These are phyloP conservation scores for Hamamelis virginiana DNA, from an alignment of 164 flowering plant species.

Conservation along the genomic window DNA sequence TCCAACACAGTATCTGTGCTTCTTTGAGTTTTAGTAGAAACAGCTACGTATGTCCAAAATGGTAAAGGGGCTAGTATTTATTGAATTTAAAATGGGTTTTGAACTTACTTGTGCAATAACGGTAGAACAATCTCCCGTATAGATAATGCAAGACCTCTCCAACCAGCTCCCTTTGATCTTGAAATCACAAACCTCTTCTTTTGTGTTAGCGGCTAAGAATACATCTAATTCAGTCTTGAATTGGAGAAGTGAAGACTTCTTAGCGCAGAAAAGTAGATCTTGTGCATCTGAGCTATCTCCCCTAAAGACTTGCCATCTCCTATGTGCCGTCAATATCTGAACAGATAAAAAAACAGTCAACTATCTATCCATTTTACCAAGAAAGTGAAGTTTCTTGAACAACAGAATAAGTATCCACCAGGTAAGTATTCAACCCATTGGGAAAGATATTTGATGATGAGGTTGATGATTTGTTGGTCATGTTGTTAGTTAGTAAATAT, in stretches of 20 bases:
- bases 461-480: too few species aligned
- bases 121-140: conserved; percentile 23
- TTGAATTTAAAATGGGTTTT: too few species aligned
- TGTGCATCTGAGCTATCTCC: conserved; percentile 34
- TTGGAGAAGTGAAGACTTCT: conserved; percentile 18
- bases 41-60: too few species aligned
- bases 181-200: conserved; percentile 29
- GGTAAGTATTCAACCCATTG: too few species aligned
- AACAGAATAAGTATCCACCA: too few species aligned
- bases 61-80: too few species aligned
- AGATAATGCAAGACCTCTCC: conserved; percentile 17
- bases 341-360: neutral
- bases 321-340: conserved; percentile 29
- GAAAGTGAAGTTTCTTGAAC: too few species aligned
- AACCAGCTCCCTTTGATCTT: conserved; percentile 28
- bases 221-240: conserved; percentile 29
- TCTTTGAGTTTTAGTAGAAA: too few species aligned
- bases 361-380: too few species aligned
- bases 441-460: too few species aligned
- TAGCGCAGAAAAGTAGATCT: conserved; percentile 28
- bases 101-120: conserved; percentile 30
- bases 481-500: too few species aligned
- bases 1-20: too few species aligned
- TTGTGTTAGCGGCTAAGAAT: conserved; percentile 28
- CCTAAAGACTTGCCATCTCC: conserved; percentile 35